These are phyloP conservation scores for Teratosphaeria destructans DNA, from an alignment of 2,329 filamentous ascomycete species.

Conservation along the genomic window DNA sequence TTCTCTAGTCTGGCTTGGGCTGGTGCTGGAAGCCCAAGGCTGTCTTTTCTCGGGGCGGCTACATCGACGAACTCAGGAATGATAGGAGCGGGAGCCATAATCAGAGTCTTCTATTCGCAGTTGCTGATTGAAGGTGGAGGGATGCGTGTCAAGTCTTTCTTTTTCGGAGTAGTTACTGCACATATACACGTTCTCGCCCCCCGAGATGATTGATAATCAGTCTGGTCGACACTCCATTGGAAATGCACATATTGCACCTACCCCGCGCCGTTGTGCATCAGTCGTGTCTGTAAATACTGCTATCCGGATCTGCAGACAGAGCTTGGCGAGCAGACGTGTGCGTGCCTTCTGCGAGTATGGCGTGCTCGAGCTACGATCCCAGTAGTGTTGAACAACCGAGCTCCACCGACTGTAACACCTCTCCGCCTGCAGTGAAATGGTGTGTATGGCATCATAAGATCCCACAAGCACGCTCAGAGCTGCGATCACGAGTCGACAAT, in stretches of 20 bases:
- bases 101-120: background rate
- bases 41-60: slow-evolving; percentile 53
- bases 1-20: slow-evolving; percentile 52
- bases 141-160: background rate
- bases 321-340: background rate
- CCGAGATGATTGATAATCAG: background rate
- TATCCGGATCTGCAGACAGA: background rate
- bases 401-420: background rate
- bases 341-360: background rate
- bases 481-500: background rate
- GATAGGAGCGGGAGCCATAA: slow-evolving; percentile 15
- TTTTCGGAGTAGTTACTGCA: background rate
- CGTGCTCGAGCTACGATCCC: background rate
- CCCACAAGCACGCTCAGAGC: background rate
- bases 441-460: background rate
- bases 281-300: background rate
- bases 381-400: background rate
- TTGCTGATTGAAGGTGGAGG: background rate
- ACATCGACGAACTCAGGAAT: slow-evolving; percentile 47
- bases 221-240: background rate
- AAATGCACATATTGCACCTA: background rate
- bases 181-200: background rate
- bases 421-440: background rate
- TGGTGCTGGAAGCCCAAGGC: slow-evolving; percentile 48
- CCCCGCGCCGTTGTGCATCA: background rate